Percentiles rank a stretch among this genome's conserved stretches.
phyloP scores from a whole-genome alignment of 139 green algal species.

The Axilococcus clingmanii region DNA sequence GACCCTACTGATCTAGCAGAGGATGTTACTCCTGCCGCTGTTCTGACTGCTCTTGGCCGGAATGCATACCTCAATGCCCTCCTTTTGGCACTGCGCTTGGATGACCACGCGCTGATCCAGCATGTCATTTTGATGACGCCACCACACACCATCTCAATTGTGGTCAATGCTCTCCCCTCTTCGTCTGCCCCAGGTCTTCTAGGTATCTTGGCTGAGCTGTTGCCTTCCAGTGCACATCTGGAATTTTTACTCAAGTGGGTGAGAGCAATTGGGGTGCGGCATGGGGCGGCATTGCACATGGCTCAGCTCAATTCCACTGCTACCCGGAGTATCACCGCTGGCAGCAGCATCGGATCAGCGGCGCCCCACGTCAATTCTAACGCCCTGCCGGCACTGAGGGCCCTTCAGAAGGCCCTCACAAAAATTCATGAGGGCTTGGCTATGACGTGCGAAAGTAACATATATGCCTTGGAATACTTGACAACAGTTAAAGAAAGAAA shows the following conservation, averaged over 20 bases:
- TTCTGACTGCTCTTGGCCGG: slow-evolving; percentile 26
- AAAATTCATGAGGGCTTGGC: slow-evolving; percentile 57
- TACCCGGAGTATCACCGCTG: too few species aligned
- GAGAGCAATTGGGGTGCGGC: slow-evolving; percentile 30
- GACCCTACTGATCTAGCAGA: slow-evolving; percentile 89
- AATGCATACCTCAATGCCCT: slow-evolving; percentile 50
- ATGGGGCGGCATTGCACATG: slow-evolving; percentile 47
- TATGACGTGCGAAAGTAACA: slow-evolving; percentile 48
- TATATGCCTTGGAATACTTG: slow-evolving; percentile 74
- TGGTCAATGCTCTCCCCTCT: slow-evolving; percentile 37
- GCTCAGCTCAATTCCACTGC: too few species aligned
- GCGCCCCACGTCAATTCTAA: too few species aligned
- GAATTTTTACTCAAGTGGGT: slow-evolving; percentile 73
- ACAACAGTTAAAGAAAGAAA: background rate
- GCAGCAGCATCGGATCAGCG: too few species aligned
- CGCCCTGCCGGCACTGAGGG: slow-evolving; percentile 36
- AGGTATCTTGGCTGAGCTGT: slow-evolving; percentile 36
- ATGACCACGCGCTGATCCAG: slow-evolving; percentile 49
- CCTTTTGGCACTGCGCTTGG: slow-evolving; percentile 70
- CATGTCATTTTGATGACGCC: slow-evolving; percentile 47
- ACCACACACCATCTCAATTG: slow-evolving; percentile 18
- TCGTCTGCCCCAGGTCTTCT: slow-evolving; percentile 41
- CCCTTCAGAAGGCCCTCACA: slow-evolving; percentile 45
- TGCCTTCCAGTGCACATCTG: slow-evolving; percentile 57
- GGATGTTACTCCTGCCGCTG: slow-evolving; percentile 74